Percentiles rank a stretch among this genome's conserved stretches.
phyloP scores from a whole-genome alignment of 169 alveolate species.

The Blepharisma undulans region DNA sequence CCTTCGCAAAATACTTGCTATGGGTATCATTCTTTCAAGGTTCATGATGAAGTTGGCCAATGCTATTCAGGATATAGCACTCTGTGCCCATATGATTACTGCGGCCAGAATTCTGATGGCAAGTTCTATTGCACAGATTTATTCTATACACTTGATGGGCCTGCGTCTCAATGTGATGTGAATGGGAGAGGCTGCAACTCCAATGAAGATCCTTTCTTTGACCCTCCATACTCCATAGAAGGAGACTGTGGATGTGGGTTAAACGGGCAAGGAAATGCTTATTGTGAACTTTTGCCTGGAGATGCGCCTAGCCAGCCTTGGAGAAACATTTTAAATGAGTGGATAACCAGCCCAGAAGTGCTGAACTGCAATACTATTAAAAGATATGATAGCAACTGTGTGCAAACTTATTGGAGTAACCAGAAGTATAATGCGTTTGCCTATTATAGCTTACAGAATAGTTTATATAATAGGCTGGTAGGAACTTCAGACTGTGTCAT shows the following conservation, averaged over 20 bases:
- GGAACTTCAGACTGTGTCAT: background rate
- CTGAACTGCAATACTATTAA: slow-evolving; percentile 10
- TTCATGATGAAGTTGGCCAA: background rate
- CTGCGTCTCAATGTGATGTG: background rate
- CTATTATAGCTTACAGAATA: background rate
- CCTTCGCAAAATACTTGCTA: background rate
- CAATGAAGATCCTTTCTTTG: background rate
- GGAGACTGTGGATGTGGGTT: slow-evolving; percentile 12
- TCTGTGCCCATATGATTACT: background rate
- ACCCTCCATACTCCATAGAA: background rate
- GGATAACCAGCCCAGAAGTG: background rate
- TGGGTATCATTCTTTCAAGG: background rate
- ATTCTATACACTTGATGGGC: background rate
- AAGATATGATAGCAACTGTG: background rate
- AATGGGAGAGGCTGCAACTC: background rate
- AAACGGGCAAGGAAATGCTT: background rate
- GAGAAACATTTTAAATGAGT: background rate
- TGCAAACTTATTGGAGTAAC: background rate
- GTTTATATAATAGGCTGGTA: background rate
- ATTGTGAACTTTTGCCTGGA: slow-evolving; percentile 32
- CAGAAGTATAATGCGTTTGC: background rate
- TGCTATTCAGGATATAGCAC: background rate
- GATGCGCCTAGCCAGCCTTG: background rate
- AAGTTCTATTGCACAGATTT: background rate
- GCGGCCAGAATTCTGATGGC: background rate